These are phyloP conservation scores for Nakaseomyces delphensis DNA, from an alignment of 1,139 yeast genomes.

Conservation along the genomic window DNA sequence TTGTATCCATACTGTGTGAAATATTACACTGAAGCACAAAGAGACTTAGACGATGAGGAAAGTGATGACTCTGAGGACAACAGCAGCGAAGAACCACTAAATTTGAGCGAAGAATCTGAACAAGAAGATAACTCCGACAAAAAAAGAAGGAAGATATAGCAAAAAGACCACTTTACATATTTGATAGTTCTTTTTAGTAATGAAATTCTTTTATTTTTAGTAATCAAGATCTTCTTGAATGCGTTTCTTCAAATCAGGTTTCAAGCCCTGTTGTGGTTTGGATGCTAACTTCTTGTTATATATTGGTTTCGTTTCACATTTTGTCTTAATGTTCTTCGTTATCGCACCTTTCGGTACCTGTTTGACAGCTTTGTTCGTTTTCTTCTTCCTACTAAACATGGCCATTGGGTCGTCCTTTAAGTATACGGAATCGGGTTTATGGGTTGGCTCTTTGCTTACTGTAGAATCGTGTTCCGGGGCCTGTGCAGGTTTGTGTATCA, in stretches of 20 bases:
- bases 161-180: no score
- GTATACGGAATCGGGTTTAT: neutral
- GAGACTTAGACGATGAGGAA: constrained; percentile 44
- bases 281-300: neutral
- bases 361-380: constrained; percentile 15
- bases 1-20: constrained; percentile 64
- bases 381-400: constrained; percentile 2
- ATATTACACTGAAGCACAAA: constrained; percentile 58
- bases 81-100: constrained; percentile 6
- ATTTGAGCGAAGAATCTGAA: constrained; percentile 1
- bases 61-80: constrained; percentile 11
- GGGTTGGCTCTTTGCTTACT: constrained; percentile 6
- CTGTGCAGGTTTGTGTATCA: constrained; percentile 14
- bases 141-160: constrained; percentile 4
- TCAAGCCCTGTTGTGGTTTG: constrained; percentile 2
- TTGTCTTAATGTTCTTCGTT: neutral
- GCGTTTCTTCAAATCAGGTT: constrained; percentile 8
- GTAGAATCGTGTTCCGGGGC: neutral
- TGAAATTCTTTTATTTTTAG: constrained; percentile 16
- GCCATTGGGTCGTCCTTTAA: constrained; percentile 15
- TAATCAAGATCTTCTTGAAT: constrained; percentile 14
- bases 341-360: constrained; percentile 9
- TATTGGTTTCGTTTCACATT: no score
- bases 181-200: no score
- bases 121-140: neutral